A percentile compares a stretch with the other conserved stretches of the same genome.
Evolutionary conservation across 441 rosid species (phyloP).

Genomic region (Jatropha multifida): DNA sequence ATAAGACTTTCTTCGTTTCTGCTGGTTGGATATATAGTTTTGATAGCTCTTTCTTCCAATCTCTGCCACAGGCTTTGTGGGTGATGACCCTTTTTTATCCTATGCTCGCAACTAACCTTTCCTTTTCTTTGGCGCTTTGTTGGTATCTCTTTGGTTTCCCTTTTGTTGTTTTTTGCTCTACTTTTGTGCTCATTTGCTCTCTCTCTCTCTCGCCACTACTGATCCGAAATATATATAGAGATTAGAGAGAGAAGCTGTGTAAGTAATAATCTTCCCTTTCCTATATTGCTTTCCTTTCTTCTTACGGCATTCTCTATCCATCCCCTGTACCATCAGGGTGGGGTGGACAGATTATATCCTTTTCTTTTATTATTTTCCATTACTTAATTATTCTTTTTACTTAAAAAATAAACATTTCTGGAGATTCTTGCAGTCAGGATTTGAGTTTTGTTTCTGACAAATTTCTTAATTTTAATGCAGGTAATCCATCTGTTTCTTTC

Average conservation of each 20-base stretch:
- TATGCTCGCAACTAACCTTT: slow-evolving; percentile 5
- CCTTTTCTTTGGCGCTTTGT: slow-evolving; percentile 8
- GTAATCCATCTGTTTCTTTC: too few species aligned
- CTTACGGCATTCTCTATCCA: slow-evolving; percentile 60
- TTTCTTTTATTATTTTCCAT: slow-evolving; percentile 18
- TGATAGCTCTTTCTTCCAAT: not conserved
- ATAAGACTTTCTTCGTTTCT: not conserved
- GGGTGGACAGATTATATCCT: slow-evolving; percentile 11
- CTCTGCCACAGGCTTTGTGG: slow-evolving; percentile 13
- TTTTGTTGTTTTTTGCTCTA: slow-evolving; percentile 13
- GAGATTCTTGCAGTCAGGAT: too few species aligned
- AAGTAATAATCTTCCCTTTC: slow-evolving; percentile 32
- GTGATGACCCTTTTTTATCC: slow-evolving; percentile 13
- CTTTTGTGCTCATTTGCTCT: slow-evolving; percentile 4
- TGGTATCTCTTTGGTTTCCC: slow-evolving; percentile 12
- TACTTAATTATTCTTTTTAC: not conserved
- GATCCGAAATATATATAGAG: slow-evolving; percentile 11
- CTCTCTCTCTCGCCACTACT: slow-evolving; percentile 23
- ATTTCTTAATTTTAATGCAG: too few species aligned
- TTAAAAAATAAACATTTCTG: not conserved
- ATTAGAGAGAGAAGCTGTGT: slow-evolving; percentile 30
- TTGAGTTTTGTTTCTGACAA: too few species aligned
- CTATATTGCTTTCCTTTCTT: slow-evolving; percentile 60
- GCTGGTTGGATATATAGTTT: not conserved
- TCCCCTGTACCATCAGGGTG: slow-evolving; percentile 35